Percentiles rank a stretch among this genome's conserved stretches.
These are phyloP conservation scores for Phylloporus rhodoxanthus DNA, from an alignment of 768 basidiomycete species.

Conservation along the genomic window DNA sequence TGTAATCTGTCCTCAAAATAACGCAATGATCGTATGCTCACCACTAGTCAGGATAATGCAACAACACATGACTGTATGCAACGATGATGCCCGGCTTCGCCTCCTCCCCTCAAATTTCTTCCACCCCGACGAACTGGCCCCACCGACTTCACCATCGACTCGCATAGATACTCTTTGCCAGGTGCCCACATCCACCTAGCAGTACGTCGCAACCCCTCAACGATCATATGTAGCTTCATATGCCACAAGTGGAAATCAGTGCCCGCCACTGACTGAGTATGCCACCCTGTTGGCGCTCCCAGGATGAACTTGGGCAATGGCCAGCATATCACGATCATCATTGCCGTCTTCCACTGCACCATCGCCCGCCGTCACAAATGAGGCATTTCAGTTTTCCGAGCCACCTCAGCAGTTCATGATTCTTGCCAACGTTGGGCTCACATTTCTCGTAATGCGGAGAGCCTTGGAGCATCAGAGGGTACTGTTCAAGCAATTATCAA, in stretches of 20 bases:
- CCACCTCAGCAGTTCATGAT: constrained; percentile 77
- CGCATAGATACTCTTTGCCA: constrained; percentile 67
- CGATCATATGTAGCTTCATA: constrained; percentile 40
- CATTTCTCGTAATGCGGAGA: constrained; percentile 72
- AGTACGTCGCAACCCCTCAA: constrained; percentile 31
- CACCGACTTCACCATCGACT: constrained; percentile 44
- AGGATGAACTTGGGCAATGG: constrained; percentile 82
- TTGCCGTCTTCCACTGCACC: constrained; percentile 36
- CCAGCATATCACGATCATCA: constrained; percentile 40
- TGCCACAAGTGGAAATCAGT: constrained; percentile 34
- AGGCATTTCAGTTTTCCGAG: constrained; percentile 77
- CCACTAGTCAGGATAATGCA: too few species aligned
- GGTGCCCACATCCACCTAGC: constrained; percentile 40
- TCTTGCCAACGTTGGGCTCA: constrained; percentile 80
- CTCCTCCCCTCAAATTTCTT: constrained; percentile 70
- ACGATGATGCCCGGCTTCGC: too few species aligned
- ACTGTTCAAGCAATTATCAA: constrained; percentile 74
- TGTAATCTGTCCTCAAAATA: too few species aligned
- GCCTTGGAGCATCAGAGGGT: constrained; percentile 71
- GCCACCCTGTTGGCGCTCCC: constrained; percentile 73
- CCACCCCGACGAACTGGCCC: constrained; percentile 66
- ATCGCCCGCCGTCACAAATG: constrained; percentile 60
- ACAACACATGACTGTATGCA: too few species aligned
- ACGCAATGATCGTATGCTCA: too few species aligned
- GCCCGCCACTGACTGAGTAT: constrained; percentile 70